These are phyloP conservation scores for Colletotrichum eleusines DNA, from an alignment of 2,329 filamentous ascomycete species.

Conservation along the genomic window DNA sequence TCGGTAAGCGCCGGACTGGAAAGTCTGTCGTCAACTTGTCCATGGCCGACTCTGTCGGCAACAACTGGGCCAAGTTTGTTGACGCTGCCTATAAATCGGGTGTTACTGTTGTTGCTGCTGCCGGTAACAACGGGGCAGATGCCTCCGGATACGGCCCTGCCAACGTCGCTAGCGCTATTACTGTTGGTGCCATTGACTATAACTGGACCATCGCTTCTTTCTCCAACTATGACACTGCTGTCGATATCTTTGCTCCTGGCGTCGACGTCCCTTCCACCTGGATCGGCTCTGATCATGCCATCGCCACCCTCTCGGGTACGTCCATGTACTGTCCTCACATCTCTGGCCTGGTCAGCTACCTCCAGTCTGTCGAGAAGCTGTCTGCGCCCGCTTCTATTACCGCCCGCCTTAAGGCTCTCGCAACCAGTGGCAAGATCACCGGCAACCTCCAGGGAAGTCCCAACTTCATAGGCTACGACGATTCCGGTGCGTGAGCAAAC, in stretches of 20 bases:
- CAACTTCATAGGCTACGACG: slow-evolving; percentile 64
- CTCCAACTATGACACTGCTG: slow-evolving; percentile 62
- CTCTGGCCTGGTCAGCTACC: slow-evolving; percentile 69
- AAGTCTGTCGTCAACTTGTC: slow-evolving; percentile 68
- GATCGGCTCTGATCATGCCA: slow-evolving; percentile 56
- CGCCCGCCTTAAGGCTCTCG: slow-evolving; percentile 56
- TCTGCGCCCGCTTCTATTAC: slow-evolving; percentile 57
- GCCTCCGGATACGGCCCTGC: slow-evolving; percentile 65
- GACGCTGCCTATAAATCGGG: slow-evolving; percentile 59
- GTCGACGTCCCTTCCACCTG: slow-evolving; percentile 60
- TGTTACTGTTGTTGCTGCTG: slow-evolving; percentile 66
- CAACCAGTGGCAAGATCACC: slow-evolving; percentile 53
- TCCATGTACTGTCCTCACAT: slow-evolving; percentile 74
- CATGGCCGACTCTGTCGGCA: slow-evolving; percentile 60
- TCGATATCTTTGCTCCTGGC: slow-evolving; percentile 67
- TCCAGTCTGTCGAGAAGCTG: slow-evolving; percentile 58
- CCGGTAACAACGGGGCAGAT: slow-evolving; percentile 62
- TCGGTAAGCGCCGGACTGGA: slow-evolving; percentile 53
- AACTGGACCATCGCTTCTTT: slow-evolving; percentile 56
- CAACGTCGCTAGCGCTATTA: slow-evolving; percentile 61
- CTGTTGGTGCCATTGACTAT: slow-evolving; percentile 62
- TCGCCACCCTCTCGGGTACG: slow-evolving; percentile 66
- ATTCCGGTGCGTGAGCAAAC: slow-evolving; percentile 43
- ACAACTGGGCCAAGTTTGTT: slow-evolving; percentile 62
- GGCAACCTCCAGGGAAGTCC: slow-evolving; percentile 51